These are phyloP conservation scores for Epichloe sibirici DNA, from an alignment of 2,329 filamentous ascomycete genomes.

Conservation along the genomic window DNA sequence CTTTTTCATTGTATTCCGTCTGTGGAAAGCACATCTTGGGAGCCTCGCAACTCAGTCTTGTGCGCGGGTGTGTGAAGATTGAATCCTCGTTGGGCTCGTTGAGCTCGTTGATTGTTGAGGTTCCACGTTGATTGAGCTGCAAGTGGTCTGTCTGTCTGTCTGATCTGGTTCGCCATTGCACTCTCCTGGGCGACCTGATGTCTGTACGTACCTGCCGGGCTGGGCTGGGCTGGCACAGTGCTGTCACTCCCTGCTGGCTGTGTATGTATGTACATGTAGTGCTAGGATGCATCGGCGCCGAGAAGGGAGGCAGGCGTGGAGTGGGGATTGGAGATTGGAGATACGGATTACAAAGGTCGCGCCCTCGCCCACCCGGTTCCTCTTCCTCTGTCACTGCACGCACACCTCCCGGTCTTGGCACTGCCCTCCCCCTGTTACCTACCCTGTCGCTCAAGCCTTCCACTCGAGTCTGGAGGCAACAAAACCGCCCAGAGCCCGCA, in stretches of 20 bases:
- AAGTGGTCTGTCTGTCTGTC: no score
- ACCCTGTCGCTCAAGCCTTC: background rate
- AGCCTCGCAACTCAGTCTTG: background rate
- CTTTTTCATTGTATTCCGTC: background rate
- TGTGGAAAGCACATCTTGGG: background rate
- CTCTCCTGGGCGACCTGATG: no score
- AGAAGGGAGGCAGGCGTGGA: background rate
- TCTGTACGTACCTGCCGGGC: no score
- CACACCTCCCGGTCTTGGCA: background rate
- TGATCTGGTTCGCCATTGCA: no score
- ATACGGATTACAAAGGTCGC: no score
- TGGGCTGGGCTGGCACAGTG: no score
- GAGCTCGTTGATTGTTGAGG: no score
- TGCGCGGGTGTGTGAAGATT: background rate
- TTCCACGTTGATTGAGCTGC: no score
- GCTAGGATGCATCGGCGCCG: background rate
- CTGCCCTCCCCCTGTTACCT: background rate
- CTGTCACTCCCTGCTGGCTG: no score
- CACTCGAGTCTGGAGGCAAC: background rate
- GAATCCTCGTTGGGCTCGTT: background rate
- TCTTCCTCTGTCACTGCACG: background rate
- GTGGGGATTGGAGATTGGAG: no score
- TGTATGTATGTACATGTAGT: no score
- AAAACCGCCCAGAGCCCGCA: slow-evolving; percentile 1
- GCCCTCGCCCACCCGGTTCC: background rate